Percentiles rank a stretch among this genome's conserved stretches.
phyloP scores from a whole-genome alignment of 2,329 filamentous ascomycete species.

The Microcera coccophila region DNA sequence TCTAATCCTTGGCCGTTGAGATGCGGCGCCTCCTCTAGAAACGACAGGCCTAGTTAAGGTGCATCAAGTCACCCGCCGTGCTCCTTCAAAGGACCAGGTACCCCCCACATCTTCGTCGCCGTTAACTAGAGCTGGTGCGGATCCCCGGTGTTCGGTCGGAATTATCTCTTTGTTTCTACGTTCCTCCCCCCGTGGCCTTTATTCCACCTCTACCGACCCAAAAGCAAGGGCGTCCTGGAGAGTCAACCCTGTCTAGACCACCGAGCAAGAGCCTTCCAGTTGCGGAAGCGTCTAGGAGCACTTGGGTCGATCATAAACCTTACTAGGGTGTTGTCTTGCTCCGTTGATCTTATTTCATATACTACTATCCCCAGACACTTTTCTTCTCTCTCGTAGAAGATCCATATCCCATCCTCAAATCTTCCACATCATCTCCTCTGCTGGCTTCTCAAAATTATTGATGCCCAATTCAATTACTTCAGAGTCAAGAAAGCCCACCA shows the following conservation, averaged over 20 bases:
- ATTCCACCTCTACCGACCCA: constrained; percentile 42
- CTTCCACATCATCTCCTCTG: constrained; percentile 3
- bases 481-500: too few species aligned
- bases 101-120: constrained; percentile 16
- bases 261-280: constrained; percentile 21
- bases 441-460: neutral
- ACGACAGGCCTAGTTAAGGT: constrained; percentile 23
- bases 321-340: constrained; percentile 17
- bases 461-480: neutral
- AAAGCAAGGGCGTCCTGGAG: constrained; percentile 18
- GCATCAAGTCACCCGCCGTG: constrained; percentile 22
- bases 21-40: constrained; percentile 12
- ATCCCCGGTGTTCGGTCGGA: constrained; percentile 20
- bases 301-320: constrained; percentile 15
- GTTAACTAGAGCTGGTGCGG: constrained; percentile 19
- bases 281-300: constrained; percentile 14
- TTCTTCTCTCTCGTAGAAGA: constrained; percentile 8
- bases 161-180: constrained; percentile 41
- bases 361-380: constrained; percentile 20
- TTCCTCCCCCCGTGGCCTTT: constrained; percentile 44
- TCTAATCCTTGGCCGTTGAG: constrained; percentile 16
- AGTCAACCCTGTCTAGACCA: constrained; percentile 20
- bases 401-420: constrained; percentile 7
- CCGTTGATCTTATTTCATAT: constrained; percentile 23
- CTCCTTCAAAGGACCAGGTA: constrained; percentile 16